Percentiles rank a stretch among this genome's conserved stretches.
Evolutionary conservation across 2,329 filamentous ascomycete species (phyloP).

Genomic region (Chaetothyriales sp.): DNA sequence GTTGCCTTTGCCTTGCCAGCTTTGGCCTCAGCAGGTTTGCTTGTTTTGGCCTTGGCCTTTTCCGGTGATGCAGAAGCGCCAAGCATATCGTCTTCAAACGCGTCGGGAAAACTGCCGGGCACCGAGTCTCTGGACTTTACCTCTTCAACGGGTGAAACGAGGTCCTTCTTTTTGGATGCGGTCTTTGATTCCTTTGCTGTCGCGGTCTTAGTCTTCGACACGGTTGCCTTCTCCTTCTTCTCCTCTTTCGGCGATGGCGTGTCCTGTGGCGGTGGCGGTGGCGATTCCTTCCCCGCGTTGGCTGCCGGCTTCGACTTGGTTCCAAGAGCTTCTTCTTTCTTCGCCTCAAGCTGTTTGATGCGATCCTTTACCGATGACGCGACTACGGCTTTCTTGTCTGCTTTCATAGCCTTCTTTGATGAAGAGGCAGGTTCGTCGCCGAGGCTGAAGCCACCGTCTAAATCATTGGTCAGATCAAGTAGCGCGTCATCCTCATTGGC

Average conservation of each 20-base stretch:
- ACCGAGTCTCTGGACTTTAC: conserved; percentile 31
- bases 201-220: conserved; percentile 23
- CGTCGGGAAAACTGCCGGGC: conserved; percentile 46
- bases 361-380: conserved; percentile 40
- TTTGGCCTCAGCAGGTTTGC: not conserved
- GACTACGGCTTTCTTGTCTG: conserved; percentile 26
- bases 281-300: conserved; percentile 24
- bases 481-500: conserved; percentile 30
- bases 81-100: conserved; percentile 36
- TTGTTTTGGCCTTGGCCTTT: conserved; percentile 11
- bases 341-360: conserved; percentile 35
- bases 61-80: conserved; percentile 14
- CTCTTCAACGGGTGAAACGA: conserved; percentile 20
- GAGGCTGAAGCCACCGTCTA: conserved; percentile 29
- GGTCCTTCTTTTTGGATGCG: conserved; percentile 15
- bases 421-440: conserved; percentile 26
- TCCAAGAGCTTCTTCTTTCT: conserved; percentile 27
- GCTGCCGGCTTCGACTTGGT: conserved; percentile 21
- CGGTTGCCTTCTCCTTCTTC: conserved; percentile 27
- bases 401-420: conserved; percentile 29
- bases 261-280: conserved; percentile 30
- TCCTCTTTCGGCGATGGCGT: conserved; percentile 25
- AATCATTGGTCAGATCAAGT: conserved; percentile 28
- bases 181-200: conserved; percentile 15
- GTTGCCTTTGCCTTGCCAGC: conserved; percentile 7